Base-by-base conservation (phyloP, 352 stramenopile species). In the Phytopythium boreale region DNA sequence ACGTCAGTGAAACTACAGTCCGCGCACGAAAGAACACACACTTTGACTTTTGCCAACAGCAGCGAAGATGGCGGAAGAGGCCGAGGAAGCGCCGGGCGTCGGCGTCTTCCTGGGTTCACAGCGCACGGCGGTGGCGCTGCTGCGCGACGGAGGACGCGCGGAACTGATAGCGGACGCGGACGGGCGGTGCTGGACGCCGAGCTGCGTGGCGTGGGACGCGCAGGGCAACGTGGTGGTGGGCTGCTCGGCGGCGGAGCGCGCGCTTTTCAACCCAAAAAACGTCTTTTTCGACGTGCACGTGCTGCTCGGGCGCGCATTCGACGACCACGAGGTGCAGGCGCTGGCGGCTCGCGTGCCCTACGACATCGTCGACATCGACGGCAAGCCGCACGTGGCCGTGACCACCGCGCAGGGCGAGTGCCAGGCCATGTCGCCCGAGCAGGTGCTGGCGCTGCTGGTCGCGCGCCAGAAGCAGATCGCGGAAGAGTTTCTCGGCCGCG, bases 361-460 rank as follows among this genome's bases (percentile, higher is more conserved):
- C 36, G 55, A 60, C 22, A 34, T 60, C 22, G 55, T 60, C 2
- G 36, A 60, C 55, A 60, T 60, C 37, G 55, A 60, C 55, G 55
- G 55, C 36, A 24, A 11, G 55, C 55, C 55, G 34, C 37, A 60
- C 37, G 55, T 50, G 55, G 55, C 55, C n/a, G 34, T 60, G 34
- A n/a, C 55, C 5, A 50, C 36, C 2, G n/a, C 55, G 36, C 55
- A 60, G 24, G 55, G 55, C 55, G 55, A 60, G 55, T 60, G 55
- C 37, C 55, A 50, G 14, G 55, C 55, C 37, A 29, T 60, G 37
- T 12, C 34, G 34, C 55, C 55, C 37, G 55, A 60, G 37, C 55
- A 60, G 22, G 55, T 60, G 37, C 55, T 60, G 0, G 55, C 55
- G 55, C 55, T 60, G n/a, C 34, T 60, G 29, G 29, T 49, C 37